Base-by-base conservation (phyloP, 495 filamentous ascomycete genomes). In the Neurospora intermedia region DNA sequence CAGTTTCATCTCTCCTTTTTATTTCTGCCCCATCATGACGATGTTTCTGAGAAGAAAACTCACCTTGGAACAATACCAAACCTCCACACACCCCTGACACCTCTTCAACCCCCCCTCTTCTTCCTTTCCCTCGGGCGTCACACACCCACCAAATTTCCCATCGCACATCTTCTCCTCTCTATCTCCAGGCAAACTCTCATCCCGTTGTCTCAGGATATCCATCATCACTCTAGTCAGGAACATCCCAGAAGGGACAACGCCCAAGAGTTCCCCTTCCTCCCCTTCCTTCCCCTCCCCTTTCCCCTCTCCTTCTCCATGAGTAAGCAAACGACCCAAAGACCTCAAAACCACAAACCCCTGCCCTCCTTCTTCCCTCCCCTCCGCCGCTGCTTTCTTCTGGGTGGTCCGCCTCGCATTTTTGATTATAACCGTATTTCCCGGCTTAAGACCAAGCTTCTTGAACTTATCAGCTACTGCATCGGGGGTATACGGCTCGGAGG, bases 41-140 rank as follows among this genome's bases (percentile, higher is more conserved):
- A 31, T 31, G 1, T 31, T 38, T 6, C 6, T 38, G 35, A 5
- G 6, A 1, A 38, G 35, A 38, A 18, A 38, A 18, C 43, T 46
- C 71, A 82, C 82, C 81, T 84, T 85, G 3, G 77, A 74, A 70
- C 83, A 85, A 77, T 85, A 85, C 76, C 76, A 75, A 3, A 77
- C 79, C 74, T 75, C 76, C 38, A 81, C 77, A 62, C 84, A 85
- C 38, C 81, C 84, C 31, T 79, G 83, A 75, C 84, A 85, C 73
- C 75, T 80, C 77, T 73, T 75, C 69, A 85, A 71, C 72, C 70
- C 69, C 45, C 23, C 35, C 35, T 6, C 35, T 6, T 38, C 70
- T 27, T 46, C 76, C 74, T 76, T 73, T 6, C 79, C 79, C 13
- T 11, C 27, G 18, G 43, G 38, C 13, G 59, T 35, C 42, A 8